Evolutionary conservation across 768 basidiomycete species (phyloP), one percentile per base, ranked within the genome.

Genomic region (Suillus alpinus): DNA sequence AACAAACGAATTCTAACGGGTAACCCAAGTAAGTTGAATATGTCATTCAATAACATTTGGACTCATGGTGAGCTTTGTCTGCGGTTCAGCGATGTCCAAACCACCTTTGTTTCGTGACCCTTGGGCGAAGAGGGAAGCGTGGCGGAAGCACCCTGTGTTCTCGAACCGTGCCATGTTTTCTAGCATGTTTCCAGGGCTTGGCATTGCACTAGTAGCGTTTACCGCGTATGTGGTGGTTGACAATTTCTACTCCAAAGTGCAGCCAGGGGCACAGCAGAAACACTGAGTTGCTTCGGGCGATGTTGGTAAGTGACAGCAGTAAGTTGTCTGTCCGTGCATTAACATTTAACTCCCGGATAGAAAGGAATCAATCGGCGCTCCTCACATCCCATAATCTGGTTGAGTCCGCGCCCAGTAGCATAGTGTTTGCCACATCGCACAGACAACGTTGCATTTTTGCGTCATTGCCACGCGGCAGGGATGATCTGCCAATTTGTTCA

Each of bases 121-220:
- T 56, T 97, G 95, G 95, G 92, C 92, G 23, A 94, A 91, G 77
- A 80, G 87, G 63, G 94, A 97, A 67, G 92, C 93, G 41, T 97
- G 94, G 94, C 83, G 95, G 68, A 94, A 88, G 73, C 87, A 86
- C 68, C 87, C 91, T n/a, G 85, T 95, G 59, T 97, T 97, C 80
- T 83, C 86, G 62, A 90, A 88, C 66, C 86, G 88, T 44, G 83
- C 84, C 67, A 95, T 95, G 92, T 88, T 98, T 79, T 80, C 88
- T 68, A 94, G 85, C 78, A 73, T 96, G 65, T 95, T 98, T 75
- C 96, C 96, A 37, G 96, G 96, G 41, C 91, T 98, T 69, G 95
- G 95, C 51, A 93, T 94, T 59, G 96, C 92, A 39, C 82, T 94
- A 55, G 92, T 89, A 57, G 92, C 94, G 1, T 98, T 98, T 79